phyloP scores from a whole-genome alignment of 2,329 filamentous ascomycete genomes.

The Lecanosticta acicola region DNA sequence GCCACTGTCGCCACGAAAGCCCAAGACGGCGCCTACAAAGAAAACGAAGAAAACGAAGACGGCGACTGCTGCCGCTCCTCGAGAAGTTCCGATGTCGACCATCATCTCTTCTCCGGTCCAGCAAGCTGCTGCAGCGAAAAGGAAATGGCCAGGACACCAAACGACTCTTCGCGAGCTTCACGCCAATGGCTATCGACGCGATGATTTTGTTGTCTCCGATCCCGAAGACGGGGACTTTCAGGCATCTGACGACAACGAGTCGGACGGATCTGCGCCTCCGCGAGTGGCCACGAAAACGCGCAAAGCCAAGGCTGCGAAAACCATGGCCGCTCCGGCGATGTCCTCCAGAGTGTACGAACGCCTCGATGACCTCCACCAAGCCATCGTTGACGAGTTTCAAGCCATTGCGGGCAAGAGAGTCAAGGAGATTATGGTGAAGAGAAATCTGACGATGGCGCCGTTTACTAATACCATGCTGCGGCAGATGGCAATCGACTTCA shows the following conservation, averaged over 20 bases:
- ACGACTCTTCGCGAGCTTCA: conserved; percentile 25
- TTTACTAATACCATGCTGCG: conserved; percentile 67
- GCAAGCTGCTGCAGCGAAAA: conserved; percentile 35
- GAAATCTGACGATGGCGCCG: conserved; percentile 51
- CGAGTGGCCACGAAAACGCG: conserved; percentile 33
- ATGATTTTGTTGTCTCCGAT: conserved; percentile 35
- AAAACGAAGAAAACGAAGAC: conserved; percentile 32
- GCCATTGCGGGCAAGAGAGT: conserved; percentile 55
- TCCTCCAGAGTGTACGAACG: conserved; percentile 49
- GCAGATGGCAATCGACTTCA: conserved; percentile 68
- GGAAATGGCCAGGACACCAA: conserved; percentile 27
- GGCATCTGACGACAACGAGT: conserved; percentile 35
- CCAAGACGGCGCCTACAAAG: conserved; percentile 27
- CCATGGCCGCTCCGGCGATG: conserved; percentile 55
- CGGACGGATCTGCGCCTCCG: conserved; percentile 46
- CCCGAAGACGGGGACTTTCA: conserved; percentile 27
- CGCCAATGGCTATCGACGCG: conserved; percentile 32
- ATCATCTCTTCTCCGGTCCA: conserved; percentile 61
- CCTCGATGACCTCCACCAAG: conserved; percentile 56
- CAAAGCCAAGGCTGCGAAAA: conserved; percentile 34
- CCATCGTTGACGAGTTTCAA: conserved; percentile 62
- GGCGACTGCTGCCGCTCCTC: conserved; percentile 33
- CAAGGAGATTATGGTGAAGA: conserved; percentile 56
- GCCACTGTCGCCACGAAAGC: conserved; percentile 17
- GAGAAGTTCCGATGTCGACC: conserved; percentile 56